These are phyloP conservation scores for Pseudogymnoascus sp. DNA, from an alignment of 2,329 filamentous ascomycete species.

Conservation along the genomic window DNA sequence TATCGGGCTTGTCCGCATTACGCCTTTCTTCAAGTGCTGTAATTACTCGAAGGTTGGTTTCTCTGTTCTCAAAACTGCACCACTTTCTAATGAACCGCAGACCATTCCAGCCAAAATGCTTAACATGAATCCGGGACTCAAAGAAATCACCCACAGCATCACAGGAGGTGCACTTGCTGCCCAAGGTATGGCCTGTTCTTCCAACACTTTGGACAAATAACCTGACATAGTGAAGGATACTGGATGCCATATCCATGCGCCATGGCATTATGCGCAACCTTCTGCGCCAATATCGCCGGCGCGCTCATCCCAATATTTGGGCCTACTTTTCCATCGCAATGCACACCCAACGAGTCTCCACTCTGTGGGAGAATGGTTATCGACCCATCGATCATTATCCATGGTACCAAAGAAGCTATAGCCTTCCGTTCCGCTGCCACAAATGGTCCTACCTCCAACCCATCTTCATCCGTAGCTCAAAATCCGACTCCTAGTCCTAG, in stretches of 20 bases:
- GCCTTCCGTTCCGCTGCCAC: constrained; percentile 27
- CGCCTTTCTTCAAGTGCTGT: constrained; percentile 86
- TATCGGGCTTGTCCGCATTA: constrained; percentile 85
- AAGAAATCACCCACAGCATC: constrained; percentile 87
- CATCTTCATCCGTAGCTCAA: constrained; percentile 18
- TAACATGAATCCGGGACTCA: constrained; percentile 67
- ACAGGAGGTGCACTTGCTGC: constrained; percentile 85
- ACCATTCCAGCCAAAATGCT: constrained; percentile 82
- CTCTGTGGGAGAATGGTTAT: constrained; percentile 61
- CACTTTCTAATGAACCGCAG: constrained; percentile 37
- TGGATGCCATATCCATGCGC: constrained; percentile 93
- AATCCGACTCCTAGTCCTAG: background rate
- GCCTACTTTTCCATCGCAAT: constrained; percentile 64
- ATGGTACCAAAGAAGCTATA: constrained; percentile 43
- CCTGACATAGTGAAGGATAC: constrained; percentile 55
- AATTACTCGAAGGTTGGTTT: constrained; percentile 71
- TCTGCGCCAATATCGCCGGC: constrained; percentile 76
- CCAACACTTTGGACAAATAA: constrained; percentile 5
- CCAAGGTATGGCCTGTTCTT: constrained; percentile 53
- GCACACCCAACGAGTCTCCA: constrained; percentile 54
- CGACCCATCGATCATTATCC: constrained; percentile 42
- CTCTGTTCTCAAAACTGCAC: background rate
- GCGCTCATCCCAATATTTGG: constrained; percentile 90
- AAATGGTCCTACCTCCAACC: background rate
- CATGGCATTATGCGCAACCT: constrained; percentile 77